Evolutionary conservation across 768 basidiomycete genomes (phyloP).

Genomic region (Xerocomus potaroensis): DNA sequence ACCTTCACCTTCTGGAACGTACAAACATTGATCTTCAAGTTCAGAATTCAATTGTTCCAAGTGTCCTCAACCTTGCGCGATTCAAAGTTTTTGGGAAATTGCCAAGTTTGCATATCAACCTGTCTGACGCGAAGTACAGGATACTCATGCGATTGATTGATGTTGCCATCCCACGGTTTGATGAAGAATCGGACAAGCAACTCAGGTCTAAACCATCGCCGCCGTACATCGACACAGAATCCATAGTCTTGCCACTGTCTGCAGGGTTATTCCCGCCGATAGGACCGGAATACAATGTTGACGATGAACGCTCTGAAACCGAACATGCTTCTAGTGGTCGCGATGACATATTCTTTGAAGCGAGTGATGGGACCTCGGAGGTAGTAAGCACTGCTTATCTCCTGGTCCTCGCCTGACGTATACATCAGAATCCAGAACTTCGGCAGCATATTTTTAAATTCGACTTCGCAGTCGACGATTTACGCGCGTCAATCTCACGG

Average conservation of each 20-base stretch:
- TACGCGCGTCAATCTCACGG: constrained; percentile 77
- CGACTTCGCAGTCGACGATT: constrained; percentile 79
- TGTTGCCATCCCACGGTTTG: constrained; percentile 82
- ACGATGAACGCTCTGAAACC: constrained; percentile 49
- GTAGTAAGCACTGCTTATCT: constrained; percentile 32
- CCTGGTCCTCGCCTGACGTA: constrained; percentile 1
- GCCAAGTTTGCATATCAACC: constrained; percentile 83
- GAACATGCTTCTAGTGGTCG: constrained; percentile 37
- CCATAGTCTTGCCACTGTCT: constrained; percentile 47
- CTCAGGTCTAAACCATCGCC: constrained; percentile 16
- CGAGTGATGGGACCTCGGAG: constrained; percentile 54
- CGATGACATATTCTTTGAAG: constrained; percentile 69
- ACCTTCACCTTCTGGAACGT: constrained; percentile 86
- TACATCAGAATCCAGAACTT: constrained; percentile 31
- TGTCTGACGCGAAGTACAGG: constrained; percentile 89
- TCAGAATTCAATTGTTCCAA: constrained; percentile 90
- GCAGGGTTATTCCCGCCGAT: constrained; percentile 49
- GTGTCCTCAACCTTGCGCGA: constrained; percentile 72
- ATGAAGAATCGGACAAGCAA: constrained; percentile 35
- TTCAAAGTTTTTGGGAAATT: constrained; percentile 90
- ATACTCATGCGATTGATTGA: constrained; percentile 90
- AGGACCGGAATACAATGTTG: constrained; percentile 66
- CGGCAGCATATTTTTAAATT: constrained; percentile 73
- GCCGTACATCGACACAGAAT: constrained; percentile 21
- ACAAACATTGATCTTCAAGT: constrained; percentile 87